Conservation (phyloP, 306 rosid genomes). For the Cucumis sativus region DNA sequence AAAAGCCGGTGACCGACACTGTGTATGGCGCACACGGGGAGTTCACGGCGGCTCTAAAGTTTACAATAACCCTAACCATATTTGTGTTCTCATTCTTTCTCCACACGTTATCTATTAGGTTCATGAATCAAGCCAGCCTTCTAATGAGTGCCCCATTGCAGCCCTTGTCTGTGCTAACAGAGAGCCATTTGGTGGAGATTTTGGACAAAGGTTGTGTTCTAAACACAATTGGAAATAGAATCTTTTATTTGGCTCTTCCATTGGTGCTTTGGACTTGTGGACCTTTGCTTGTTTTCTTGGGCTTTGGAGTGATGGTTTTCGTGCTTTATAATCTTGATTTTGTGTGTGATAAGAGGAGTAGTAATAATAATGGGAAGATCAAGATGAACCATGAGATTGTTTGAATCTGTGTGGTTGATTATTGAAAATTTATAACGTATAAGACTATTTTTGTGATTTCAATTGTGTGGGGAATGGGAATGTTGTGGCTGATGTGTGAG, state of each 20-base stretch:
- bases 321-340: constrained; percentile 80
- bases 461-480: no score
- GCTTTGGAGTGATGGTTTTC: constrained; percentile 44
- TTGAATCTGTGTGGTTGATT: not conserved
- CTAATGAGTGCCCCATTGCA: constrained; percentile 61
- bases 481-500: no score
- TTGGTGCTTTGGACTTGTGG: constrained; percentile 82
- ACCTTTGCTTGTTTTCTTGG: constrained; percentile 66
- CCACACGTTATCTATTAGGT: constrained; percentile 66
- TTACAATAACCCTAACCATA: constrained; percentile 46
- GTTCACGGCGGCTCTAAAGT: constrained; percentile 68
- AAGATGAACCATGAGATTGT: not conserved
- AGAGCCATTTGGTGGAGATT: constrained; percentile 20
- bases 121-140: constrained; percentile 65
- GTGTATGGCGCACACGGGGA: constrained; percentile 80
- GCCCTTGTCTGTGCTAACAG: constrained; percentile 15
- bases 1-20: constrained; percentile 53
- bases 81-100: constrained; percentile 77
- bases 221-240: constrained; percentile 70
- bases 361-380: not conserved
- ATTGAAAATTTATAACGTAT: no score
- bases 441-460: no score
- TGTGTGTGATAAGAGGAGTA: constrained; percentile 7
- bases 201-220: constrained; percentile 59
- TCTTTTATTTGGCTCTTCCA: constrained; percentile 71